Conservation (phyloP, 2,329 filamentous ascomycete species). For the Cadophora luteo-olivacea region DNA sequence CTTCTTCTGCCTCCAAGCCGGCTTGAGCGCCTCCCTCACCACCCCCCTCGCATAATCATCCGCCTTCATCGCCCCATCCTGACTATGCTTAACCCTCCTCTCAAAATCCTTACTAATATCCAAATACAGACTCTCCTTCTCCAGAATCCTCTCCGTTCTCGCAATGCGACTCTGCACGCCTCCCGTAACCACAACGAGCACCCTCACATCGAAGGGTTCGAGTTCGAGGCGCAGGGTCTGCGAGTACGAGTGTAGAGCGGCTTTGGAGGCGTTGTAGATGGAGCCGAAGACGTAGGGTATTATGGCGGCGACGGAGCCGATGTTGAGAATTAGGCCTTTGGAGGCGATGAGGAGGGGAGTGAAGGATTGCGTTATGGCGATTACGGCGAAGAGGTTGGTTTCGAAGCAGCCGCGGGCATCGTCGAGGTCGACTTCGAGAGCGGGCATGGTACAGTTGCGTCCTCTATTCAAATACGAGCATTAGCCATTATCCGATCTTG, state of each 20-base stretch:
- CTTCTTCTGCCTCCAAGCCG: constrained; percentile 25
- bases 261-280: constrained; percentile 94
- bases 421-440: constrained; percentile 44
- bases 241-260: constrained; percentile 56
- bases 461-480: constrained; percentile 28
- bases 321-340: constrained; percentile 39
- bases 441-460: constrained; percentile 36
- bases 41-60: constrained; percentile 38
- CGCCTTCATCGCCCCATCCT: constrained; percentile 37
- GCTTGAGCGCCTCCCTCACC: constrained; percentile 37
- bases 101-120: constrained; percentile 34
- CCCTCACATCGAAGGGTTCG: constrained; percentile 39
- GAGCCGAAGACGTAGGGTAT: constrained; percentile 83
- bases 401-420: constrained; percentile 45
- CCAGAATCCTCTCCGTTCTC: constrained; percentile 27
- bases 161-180: constrained; percentile 37
- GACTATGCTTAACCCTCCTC: constrained; percentile 36
- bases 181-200: constrained; percentile 39
- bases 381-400: constrained; percentile 51
- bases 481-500: background rate
- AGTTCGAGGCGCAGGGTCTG: constrained; percentile 41
- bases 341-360: constrained; percentile 44
- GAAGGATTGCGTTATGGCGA: constrained; percentile 52
- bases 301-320: constrained; percentile 57
- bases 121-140: constrained; percentile 34